phyloP scores from a whole-genome alignment of 805 yeast species.

The Ogataea nonfermentans region DNA sequence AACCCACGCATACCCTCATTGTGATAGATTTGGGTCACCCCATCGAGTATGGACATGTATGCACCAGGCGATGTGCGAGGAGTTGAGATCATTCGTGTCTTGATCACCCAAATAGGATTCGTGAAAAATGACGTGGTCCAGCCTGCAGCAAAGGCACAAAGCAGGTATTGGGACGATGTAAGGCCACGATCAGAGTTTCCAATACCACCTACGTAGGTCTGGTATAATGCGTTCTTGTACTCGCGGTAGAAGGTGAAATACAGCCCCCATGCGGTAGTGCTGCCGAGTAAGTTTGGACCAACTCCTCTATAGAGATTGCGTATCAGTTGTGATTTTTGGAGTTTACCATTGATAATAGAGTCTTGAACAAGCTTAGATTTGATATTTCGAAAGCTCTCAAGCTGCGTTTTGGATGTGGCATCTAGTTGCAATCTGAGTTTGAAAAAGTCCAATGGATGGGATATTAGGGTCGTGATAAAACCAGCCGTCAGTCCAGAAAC shows the following conservation, averaged over 20 bases:
- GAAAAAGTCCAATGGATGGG: constrained; percentile 88
- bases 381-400: constrained; percentile 28
- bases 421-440: constrained; percentile 80
- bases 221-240: constrained; percentile 40
- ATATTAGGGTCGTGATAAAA: constrained; percentile 66
- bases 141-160: constrained; percentile 71
- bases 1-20: constrained; percentile 68
- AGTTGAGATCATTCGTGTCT: constrained; percentile 79
- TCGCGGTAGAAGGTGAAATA: constrained; percentile 78
- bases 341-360: constrained; percentile 10
- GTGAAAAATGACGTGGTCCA: constrained; percentile 70
- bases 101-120: constrained; percentile 94
- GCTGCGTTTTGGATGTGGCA: constrained; percentile 32
- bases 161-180: constrained; percentile 45
- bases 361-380: constrained; percentile 16
- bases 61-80: constrained; percentile 45
- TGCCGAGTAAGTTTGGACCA: constrained; percentile 77
- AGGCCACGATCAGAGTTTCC: constrained; percentile 34
- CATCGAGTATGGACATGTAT: constrained; percentile 57
- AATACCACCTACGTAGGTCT: neutral
- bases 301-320: constrained; percentile 67
- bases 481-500: constrained; percentile 82
- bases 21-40: constrained; percentile 46
- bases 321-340: constrained; percentile 13
- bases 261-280: constrained; percentile 83